Percentiles rank a stretch among this genome's conserved stretches.
These are phyloP conservation scores for Aleurites moluccanus DNA, from an alignment of 441 rosid genomes.

Conservation along the genomic window DNA sequence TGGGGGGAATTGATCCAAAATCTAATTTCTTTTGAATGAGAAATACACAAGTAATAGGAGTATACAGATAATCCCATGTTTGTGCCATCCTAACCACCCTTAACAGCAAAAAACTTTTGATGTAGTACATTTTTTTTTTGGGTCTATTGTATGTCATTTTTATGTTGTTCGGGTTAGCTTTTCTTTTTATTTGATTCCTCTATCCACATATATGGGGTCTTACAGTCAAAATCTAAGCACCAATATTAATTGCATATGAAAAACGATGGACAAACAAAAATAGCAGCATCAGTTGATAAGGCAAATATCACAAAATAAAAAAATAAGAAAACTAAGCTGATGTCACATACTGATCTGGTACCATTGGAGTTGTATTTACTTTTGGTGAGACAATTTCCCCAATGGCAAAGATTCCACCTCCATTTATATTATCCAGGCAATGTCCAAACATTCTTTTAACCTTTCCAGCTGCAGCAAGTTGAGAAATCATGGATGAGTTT, in stretches of 20 bases:
- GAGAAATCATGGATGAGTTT: conserved; percentile 83
- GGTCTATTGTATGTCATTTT: neutral
- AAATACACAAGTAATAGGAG: neutral
- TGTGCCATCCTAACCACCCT: neutral
- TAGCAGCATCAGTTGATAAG: neutral
- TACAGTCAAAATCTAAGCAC: neutral
- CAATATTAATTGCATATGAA: conserved; percentile 2
- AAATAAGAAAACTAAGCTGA: conserved; percentile 23
- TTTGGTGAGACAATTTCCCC: conserved; percentile 80
- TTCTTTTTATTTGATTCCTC: conserved; percentile 1
- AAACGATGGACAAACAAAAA: neutral
- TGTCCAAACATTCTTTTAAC: conserved; percentile 77
- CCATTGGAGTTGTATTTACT: conserved; percentile 75
- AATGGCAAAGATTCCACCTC: conserved; percentile 89
- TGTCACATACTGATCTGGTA: conserved; percentile 66
- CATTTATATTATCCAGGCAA: conserved; percentile 70
- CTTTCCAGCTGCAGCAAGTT: conserved; percentile 70
- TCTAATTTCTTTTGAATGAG: neutral
- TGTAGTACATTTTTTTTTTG: neutral
- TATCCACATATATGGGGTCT: neutral
- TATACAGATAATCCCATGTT: neutral
- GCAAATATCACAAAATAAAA: neutral
- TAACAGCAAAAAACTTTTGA: neutral
- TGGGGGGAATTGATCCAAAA: neutral
- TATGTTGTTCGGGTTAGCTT: neutral